Percentiles rank a stretch among this genome's conserved stretches.
These are phyloP conservation scores for Chytriomyces confervae DNA, from an alignment of 192 early-diverging fungal genomes.

Conservation along the genomic window DNA sequence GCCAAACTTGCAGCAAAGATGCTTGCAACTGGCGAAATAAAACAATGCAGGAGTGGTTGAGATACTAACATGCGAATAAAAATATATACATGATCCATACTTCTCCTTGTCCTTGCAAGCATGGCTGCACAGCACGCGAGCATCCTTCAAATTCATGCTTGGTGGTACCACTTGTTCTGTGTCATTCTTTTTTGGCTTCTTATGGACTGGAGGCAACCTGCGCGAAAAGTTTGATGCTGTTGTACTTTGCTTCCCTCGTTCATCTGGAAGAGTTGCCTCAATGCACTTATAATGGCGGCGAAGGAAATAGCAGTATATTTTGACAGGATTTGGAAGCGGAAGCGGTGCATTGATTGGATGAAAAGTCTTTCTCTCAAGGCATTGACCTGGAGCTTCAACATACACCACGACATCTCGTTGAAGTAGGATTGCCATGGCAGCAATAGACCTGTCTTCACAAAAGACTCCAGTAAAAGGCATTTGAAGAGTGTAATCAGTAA, in stretches of 20 bases:
- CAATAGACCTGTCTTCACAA: slow-evolving; percentile 6
- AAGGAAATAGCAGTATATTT: not conserved
- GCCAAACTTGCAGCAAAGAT: too few species aligned
- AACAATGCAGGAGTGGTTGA: too few species aligned
- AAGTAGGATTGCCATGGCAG: slow-evolving; percentile 3
- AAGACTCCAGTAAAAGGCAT: not conserved
- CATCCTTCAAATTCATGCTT: slow-evolving; percentile 8
- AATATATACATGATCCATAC: too few species aligned
- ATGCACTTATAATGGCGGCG: not conserved
- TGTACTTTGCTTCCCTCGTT: not conserved
- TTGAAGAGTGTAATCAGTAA: not conserved
- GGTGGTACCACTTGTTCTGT: not conserved
- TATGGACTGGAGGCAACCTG: not conserved
- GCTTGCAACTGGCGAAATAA: too few species aligned
- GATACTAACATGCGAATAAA: too few species aligned
- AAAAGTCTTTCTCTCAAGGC: not conserved
- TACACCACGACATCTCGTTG: not conserved
- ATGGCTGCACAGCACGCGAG: too few species aligned
- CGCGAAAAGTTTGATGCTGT: not conserved
- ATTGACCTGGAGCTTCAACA: not conserved
- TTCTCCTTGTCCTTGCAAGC: too few species aligned
- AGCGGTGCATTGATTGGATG: not conserved
- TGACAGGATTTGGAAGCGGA: not conserved
- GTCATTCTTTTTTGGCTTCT: not conserved
- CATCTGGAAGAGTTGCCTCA: not conserved